A percentile compares a stretch with the other conserved stretches of the same genome.
Conservation (phyloP, 257 asterid species). For the Asclepias syriaca region DNA sequence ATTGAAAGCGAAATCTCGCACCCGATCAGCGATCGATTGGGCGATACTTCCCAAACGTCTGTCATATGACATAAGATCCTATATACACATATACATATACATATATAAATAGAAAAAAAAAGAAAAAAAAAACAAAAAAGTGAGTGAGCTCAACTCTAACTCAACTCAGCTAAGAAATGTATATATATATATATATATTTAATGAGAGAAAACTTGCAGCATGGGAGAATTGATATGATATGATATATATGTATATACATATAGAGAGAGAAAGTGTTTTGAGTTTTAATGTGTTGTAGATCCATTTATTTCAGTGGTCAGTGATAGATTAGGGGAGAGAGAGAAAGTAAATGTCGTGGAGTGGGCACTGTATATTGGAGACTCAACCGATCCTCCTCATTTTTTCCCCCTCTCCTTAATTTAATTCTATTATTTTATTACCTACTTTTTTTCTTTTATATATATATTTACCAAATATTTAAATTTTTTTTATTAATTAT, state of each 20-base stretch:
- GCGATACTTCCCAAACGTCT: constrained; percentile 33
- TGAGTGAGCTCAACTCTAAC: neutral
- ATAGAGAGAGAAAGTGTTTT: constrained; percentile 14
- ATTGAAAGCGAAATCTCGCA: constrained; percentile 18
- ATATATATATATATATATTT: constrained; percentile 3
- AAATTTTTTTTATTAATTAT: no score
- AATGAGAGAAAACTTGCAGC: constrained; percentile 22
- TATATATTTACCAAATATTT: no score
- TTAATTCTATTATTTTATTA: no score
- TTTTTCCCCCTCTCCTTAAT: no score
- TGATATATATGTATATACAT: neutral
- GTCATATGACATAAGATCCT: constrained; percentile 41
- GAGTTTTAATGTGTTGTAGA: constrained; percentile 30
- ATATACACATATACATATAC: neutral
- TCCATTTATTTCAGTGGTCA: constrained; percentile 39
- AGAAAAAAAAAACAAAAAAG: neutral
- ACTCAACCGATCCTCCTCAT: no score
- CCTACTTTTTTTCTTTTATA: no score
- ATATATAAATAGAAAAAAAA: no score
- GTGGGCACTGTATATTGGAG: no score
- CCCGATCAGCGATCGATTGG: constrained; percentile 63
- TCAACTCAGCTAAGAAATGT: constrained; percentile 4
- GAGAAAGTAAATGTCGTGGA: constrained; percentile 16
- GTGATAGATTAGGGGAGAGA: constrained; percentile 25
- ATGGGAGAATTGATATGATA: neutral